These are phyloP conservation scores for Aureobasidium sp. DNA, from an alignment of 2,329 filamentous ascomycete genomes.

Conservation along the genomic window DNA sequence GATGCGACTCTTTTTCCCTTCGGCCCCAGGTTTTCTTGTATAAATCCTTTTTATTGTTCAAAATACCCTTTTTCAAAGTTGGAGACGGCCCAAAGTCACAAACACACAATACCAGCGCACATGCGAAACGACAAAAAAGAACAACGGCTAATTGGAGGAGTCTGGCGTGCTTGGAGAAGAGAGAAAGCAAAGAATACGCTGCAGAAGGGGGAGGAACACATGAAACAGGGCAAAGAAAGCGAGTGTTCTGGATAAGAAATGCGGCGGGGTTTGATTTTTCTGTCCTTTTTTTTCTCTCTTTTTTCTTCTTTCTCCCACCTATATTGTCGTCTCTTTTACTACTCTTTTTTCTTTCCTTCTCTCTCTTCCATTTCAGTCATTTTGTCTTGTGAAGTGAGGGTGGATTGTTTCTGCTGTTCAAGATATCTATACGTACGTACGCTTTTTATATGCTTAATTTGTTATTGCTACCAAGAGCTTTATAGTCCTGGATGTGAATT, in stretches of 20 bases:
- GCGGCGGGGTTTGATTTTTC: not conserved
- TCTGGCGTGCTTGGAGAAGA: not conserved
- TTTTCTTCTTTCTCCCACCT: not conserved
- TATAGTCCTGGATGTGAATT: too few species aligned
- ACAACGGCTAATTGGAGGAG: not conserved
- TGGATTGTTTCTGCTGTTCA: not conserved
- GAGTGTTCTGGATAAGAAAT: not conserved
- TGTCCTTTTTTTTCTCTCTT: not conserved
- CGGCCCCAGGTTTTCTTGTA: not conserved
- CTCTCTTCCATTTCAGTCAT: not conserved
- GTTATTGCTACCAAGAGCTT: too few species aligned
- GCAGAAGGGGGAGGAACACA: not conserved
- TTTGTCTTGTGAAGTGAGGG: not conserved
- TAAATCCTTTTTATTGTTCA: slow-evolving; percentile 5
- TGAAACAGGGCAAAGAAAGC: not conserved
- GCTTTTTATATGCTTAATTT: not conserved
- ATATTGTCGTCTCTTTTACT: not conserved
- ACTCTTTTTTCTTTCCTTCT: not conserved
- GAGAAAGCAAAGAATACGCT: not conserved
- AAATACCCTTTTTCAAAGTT: slow-evolving; percentile 1
- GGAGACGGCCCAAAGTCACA: not conserved
- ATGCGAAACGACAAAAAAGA: not conserved
- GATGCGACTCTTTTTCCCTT: slow-evolving; percentile 3
- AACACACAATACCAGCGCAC: not conserved
- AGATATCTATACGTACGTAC: not conserved